Evolutionary conservation across 2,329 filamentous ascomycete species (phyloP).

Genomic region (Talaromyces pinophilus): DNA sequence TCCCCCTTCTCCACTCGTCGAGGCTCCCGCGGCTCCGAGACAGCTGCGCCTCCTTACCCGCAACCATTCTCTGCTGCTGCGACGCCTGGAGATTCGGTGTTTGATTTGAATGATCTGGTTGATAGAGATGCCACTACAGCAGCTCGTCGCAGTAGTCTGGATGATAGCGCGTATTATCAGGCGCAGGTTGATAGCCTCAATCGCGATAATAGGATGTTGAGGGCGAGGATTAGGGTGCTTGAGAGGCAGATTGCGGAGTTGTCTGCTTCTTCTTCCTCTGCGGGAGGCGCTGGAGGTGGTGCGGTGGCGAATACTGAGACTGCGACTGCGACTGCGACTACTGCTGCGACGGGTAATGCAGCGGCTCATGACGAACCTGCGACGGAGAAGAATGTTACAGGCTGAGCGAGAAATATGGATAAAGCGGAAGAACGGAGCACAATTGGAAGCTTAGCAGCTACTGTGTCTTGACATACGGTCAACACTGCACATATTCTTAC

Average conservation of each 20-base stretch:
- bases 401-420: background rate
- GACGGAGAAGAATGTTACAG: background rate
- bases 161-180: slow-evolving; percentile 51
- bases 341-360: background rate
- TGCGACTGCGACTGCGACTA: background rate
- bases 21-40: slow-evolving; percentile 39
- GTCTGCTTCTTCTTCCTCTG: slow-evolving; percentile 8
- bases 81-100: slow-evolving; percentile 29
- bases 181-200: slow-evolving; percentile 50
- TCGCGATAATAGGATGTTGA: slow-evolving; percentile 52
- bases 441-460: background rate
- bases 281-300: background rate
- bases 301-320: background rate
- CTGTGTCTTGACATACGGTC: background rate
- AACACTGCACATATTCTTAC: background rate
- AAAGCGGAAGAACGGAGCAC: background rate
- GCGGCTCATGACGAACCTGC: background rate
- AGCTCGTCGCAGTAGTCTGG: slow-evolving; percentile 44
- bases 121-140: slow-evolving; percentile 22
- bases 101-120: slow-evolving; percentile 27
- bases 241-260: slow-evolving; percentile 27
- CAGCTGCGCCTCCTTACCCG: slow-evolving; percentile 18
- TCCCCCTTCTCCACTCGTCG: slow-evolving; percentile 40
- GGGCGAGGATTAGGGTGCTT: slow-evolving; percentile 50
- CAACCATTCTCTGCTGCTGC: slow-evolving; percentile 28